Evolutionary conservation across 78 protist species (phyloP).

Genomic region (Dictyostelium intermedium): DNA sequence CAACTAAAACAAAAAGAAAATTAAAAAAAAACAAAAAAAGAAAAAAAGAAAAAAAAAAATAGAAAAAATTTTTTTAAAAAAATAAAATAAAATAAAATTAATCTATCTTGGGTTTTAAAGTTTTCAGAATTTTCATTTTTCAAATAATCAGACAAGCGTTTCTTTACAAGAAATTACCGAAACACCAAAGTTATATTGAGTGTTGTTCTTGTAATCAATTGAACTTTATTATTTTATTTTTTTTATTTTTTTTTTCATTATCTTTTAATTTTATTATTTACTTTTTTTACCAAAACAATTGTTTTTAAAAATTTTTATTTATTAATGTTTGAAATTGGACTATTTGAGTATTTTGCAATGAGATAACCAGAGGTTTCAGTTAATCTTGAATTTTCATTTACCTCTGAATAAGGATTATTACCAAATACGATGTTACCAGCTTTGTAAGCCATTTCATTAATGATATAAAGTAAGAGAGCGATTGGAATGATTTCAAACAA

Average conservation of each 20-base stretch:
- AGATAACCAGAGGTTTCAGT: background rate
- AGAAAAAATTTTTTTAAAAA: background rate
- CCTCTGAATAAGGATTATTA: background rate
- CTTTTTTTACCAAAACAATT: too few relatives aligned
- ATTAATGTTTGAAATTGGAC: background rate
- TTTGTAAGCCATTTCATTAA: background rate
- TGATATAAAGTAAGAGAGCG: background rate
- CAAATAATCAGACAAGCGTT: background rate
- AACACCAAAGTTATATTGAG: too few relatives aligned
- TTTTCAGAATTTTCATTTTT: background rate
- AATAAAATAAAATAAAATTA: background rate
- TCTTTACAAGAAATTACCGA: too few relatives aligned
- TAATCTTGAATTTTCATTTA: background rate
- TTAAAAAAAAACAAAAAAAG: background rate
- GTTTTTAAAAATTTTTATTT: too few relatives aligned
- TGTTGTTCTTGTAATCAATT: too few relatives aligned
- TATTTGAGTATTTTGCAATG: background rate
- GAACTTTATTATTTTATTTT: background rate
- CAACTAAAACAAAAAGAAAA: background rate
- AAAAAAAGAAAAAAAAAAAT: background rate
- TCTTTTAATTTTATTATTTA: too few relatives aligned
- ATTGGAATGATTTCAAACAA: constrained; percentile 5
- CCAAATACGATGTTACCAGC: background rate
- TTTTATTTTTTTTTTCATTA: background rate
- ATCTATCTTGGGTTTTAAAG: too few relatives aligned